These are phyloP conservation scores for Tagetes patula DNA, from an alignment of 129 eudicot genomes.

Conservation along the genomic window DNA sequence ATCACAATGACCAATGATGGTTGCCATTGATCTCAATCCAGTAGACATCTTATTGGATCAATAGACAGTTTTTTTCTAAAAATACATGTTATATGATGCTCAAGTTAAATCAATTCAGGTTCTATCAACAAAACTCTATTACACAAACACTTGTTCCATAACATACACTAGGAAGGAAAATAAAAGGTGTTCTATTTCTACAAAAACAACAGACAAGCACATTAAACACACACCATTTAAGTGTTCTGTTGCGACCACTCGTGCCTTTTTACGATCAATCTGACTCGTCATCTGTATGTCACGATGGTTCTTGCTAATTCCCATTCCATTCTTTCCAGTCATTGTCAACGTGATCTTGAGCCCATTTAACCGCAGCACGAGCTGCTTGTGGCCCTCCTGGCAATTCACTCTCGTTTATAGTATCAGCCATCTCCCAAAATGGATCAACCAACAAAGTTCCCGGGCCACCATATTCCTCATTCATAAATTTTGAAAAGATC, in stretches of 20 bases:
- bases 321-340: slow-evolving; percentile 91
- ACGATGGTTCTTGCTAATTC: not conserved
- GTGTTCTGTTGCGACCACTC: not conserved
- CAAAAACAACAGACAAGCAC: slow-evolving; percentile 1
- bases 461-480: slow-evolving; percentile 89
- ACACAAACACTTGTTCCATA: slow-evolving; percentile 13
- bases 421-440: slow-evolving; percentile 91
- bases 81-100: not conserved
- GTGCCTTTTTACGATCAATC: slow-evolving; percentile 6
- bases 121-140: not conserved
- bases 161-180: not conserved
- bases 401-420: slow-evolving; percentile 69
- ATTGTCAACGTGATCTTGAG: slow-evolving; percentile 72
- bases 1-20: no score
- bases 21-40: not conserved
- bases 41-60: not conserved
- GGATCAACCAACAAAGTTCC: slow-evolving; percentile 88
- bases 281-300: not conserved
- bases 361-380: slow-evolving; percentile 85
- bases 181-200: not conserved
- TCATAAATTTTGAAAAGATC: slow-evolving; percentile 74
- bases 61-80: not conserved
- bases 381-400: slow-evolving; percentile 98
- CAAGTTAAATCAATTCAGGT: not conserved
- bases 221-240: not conserved